Base-by-base conservation (phyloP, 371 early-diverging fungal genomes). In the Funneliformis caledonium region DNA sequence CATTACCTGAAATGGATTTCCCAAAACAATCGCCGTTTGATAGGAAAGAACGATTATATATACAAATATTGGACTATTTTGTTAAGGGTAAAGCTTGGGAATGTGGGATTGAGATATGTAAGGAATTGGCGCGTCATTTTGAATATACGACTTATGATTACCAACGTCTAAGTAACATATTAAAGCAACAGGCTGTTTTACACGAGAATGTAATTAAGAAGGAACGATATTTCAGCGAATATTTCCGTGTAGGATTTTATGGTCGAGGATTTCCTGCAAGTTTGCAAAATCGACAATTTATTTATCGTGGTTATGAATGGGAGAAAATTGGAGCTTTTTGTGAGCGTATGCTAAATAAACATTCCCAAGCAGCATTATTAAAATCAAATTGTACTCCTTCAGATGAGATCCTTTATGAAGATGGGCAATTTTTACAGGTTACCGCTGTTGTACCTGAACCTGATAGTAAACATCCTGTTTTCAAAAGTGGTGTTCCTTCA, bases 191-290 rank as follows among this genome's bases (percentile, higher is more conserved):
- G 83, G 92, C 93, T 0, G 83, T 84, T n/a, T 81, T 92, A 61
- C 85, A 86, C 37, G 88, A 91, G 11, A 86, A 86, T 60, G 91
- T 95, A 77, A 84, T 87, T 19, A 88, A 85, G 56, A 89, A 91
- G 78, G 91, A 92, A 45, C 87, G 93, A 10, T 93, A 89, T 74
- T 92, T 86, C 79, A 88, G 90, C 2, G 91, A 89, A 52, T 95
- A 94, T 84, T 95, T 91, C 84, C 88, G 94, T 5, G 96, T 95
- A 16, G 92, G 89, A 0, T 94, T 93, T 81, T 93, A 91, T 83
- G 96, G 96, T 7, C 83, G 85, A 47, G 93, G 91, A 0, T 94
- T 91, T 62, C 88, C 89, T 9, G 82, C 86, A 0, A 84, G 87
- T 72, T 82, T 92, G 31, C 89, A 92, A 14, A 90, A 90, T 72